Conservation (phyloP, 2,329 filamentous ascomycete genomes). For the Beauveria sp. region DNA sequence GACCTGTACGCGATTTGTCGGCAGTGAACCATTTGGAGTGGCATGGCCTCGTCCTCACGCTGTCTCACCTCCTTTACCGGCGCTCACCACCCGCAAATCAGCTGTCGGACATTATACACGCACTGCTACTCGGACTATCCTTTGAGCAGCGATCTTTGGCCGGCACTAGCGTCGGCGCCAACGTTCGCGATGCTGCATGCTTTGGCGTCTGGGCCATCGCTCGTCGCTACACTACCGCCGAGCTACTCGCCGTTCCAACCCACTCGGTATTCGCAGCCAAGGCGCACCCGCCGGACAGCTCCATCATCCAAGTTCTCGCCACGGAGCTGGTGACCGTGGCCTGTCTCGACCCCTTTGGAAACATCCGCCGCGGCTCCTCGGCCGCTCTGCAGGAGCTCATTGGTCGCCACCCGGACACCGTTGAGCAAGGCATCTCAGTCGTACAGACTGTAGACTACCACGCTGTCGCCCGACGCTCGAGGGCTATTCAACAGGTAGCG, state of each 20-base stretch:
- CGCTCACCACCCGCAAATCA: constrained; percentile 66
- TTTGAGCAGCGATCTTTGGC: constrained; percentile 86
- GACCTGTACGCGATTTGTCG: constrained; percentile 51
- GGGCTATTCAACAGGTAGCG: constrained; percentile 73
- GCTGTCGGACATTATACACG: constrained; percentile 66
- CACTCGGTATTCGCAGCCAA: constrained; percentile 35
- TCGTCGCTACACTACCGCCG: constrained; percentile 72
- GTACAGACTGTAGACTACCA: constrained; percentile 93
- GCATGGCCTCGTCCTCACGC: constrained; percentile 85
- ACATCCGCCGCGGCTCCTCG: constrained; percentile 86
- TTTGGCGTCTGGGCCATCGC: constrained; percentile 94
- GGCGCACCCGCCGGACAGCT: constrained; percentile 27
- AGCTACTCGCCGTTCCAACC: constrained; percentile 59
- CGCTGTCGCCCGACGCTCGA: constrained; percentile 76
- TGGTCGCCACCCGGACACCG: constrained; percentile 80
- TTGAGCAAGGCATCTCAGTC: constrained; percentile 72
- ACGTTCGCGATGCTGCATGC: constrained; percentile 89
- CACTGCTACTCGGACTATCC: constrained; percentile 68
- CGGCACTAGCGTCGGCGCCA: constrained; percentile 78
- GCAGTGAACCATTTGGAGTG: constrained; percentile 76
- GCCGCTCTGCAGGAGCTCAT: constrained; percentile 91
- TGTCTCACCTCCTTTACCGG: constrained; percentile 80
- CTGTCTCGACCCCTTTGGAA: constrained; percentile 82
- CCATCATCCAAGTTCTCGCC: constrained; percentile 69
- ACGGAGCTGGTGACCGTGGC: constrained; percentile 74